Base-by-base conservation (phyloP, 139 green algal species). In the Chlorella sp. region DNA sequence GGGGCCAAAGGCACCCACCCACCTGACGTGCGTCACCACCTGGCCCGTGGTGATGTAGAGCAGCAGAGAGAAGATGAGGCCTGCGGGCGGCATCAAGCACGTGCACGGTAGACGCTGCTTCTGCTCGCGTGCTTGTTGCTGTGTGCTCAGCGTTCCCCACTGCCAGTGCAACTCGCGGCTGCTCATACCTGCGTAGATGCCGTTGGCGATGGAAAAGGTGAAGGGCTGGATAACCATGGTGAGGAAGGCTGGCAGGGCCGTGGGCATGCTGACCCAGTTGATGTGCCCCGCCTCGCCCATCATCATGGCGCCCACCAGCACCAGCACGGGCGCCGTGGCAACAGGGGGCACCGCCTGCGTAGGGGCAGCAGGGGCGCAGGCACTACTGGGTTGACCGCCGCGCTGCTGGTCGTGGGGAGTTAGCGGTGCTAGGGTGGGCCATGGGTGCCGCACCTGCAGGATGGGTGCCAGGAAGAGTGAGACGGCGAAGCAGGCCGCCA, bases 301-400 rank as follows among this genome's bases (percentile, higher is more conserved):
- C 82, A 87, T 87, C 82, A 87, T 84, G 5, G 73, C 73, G 0
- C 82, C n/a, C 36, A 87, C 81, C 17, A 87, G 81, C 33, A 87
- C 77, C 29, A 87, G 75, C 32, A 84, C 81, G 2, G 77, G 77
- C 1, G 77, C 77, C 0, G 81, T 87, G 32, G 77, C 75, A 17
- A 80, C 69, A 20, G 71, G 32, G 23, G 81, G 81, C 26, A 86
- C 69, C 22, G 77, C 72, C 71, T n/a, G n/a, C n/a, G n/a, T n/a
- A n/a, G n/a, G n/a, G n/a, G n/a, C n/a, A n/a, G n/a, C n/a, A n/a
- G n/a, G n/a, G n/a, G n/a, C n/a, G n/a, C n/a, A n/a, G n/a, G n/a
- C n/a, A n/a, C n/a, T n/a, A n/a, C n/a, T n/a, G n/a, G n/a, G n/a
- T n/a, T n/a, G n/a, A n/a, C n/a, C n/a, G n/a, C n/a, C n/a, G n/a